Evolutionary conservation across 306 rosid species (phyloP), one percentile per base, ranked within the genome.

Genomic region (Glycine latifolia): DNA sequence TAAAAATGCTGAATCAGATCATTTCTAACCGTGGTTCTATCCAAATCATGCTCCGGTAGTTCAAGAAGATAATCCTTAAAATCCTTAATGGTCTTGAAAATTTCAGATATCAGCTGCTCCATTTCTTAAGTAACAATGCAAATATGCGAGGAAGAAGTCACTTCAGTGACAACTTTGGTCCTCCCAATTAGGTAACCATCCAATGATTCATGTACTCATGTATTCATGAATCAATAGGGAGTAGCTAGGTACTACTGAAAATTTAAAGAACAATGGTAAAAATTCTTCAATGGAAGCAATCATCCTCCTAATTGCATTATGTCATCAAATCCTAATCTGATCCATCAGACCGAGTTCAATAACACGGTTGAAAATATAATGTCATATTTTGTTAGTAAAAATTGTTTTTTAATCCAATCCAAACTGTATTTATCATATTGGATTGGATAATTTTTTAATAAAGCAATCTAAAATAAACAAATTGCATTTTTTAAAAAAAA

Each of bases 121-220:
- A 93, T 90, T 82, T 87, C 84, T 69, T 81, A 87, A 15, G 93
- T 88, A 20, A 20, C 20, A 89, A 95, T 39, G 67, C 7, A 82
- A 76, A 69, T 54, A 78, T 71, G 75, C 2, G 85, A 80, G 67
- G 86, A 43, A 43, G 81, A 79, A 61, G 79, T 59, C 53, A 86
- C 53, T 10, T 86, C 71, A 61, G 81, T 79, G 75, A 89, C 88
- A 67, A 81, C 91, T 85, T 82, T 82, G 5, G 76, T 73, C 55
- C 75, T 81, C 59, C 94, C 91, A 66, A 93, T 88, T 76, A 95
- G 92, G 83, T 74, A 84, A 66, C 46, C 33, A 81, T 95, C 92
- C 89, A 95, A 79, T 31, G 88, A 85, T 85, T 88, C 94, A 96
- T 95, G 97, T 49, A 37, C 75, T 72, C 77, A 50, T 54, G 47